Conservation (phyloP, 2,329 filamentous ascomycete genomes). For the Colletotrichum sp. region DNA sequence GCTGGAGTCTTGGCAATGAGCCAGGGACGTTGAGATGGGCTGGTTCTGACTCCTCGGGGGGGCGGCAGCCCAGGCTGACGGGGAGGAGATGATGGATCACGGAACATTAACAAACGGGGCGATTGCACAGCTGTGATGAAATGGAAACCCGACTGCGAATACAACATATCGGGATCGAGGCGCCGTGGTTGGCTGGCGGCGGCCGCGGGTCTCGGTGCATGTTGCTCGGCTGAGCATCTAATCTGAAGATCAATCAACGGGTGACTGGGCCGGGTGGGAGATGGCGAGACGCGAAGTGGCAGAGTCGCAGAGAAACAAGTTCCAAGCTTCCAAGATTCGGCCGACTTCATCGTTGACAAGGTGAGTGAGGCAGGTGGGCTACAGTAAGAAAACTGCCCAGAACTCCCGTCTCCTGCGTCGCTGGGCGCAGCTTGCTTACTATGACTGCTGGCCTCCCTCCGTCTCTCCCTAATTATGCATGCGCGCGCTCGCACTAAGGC, state of each 20-base stretch:
- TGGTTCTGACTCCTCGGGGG: not conserved
- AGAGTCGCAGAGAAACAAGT: not conserved
- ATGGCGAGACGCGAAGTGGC: not conserved
- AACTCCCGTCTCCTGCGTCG: not conserved
- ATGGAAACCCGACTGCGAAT: not conserved
- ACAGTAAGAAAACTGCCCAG: not conserved
- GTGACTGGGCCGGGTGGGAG: not conserved
- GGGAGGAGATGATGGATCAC: not conserved
- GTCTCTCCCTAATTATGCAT: not conserved
- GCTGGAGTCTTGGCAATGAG: not conserved
- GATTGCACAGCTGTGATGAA: not conserved
- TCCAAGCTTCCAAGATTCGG: not conserved
- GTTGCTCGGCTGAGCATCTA: not conserved
- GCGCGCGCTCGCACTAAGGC: not conserved
- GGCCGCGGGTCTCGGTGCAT: constrained; percentile 3
- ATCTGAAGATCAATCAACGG: not conserved
- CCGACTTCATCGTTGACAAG: not conserved
- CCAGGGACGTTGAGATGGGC: not conserved
- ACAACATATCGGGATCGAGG: not conserved
- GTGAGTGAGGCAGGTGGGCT: not conserved
- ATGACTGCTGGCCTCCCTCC: not conserved
- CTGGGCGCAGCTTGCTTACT: not conserved
- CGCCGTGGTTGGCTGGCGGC: not conserved
- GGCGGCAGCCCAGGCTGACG: not conserved
- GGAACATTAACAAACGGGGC: not conserved